phyloP scores from a whole-genome alignment of 192 early-diverging fungal genomes.

The Mortierella alpina region DNA sequence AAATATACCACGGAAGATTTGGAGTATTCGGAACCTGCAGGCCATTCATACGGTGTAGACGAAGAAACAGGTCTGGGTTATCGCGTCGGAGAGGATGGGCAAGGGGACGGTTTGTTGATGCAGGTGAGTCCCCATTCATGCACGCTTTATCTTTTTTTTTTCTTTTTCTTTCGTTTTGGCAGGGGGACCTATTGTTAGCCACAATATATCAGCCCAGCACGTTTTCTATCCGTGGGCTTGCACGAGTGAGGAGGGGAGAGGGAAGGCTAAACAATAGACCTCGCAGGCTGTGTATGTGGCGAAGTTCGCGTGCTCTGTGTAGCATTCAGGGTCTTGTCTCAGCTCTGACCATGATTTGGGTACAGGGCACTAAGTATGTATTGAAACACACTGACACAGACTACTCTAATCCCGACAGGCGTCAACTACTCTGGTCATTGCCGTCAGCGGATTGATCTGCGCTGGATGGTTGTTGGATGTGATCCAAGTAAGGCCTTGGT shows the following conservation, averaged over 20 bases:
- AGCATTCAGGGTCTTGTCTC: neutral
- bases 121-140: slow-evolving; percentile 28
- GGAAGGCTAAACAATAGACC: no score
- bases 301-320: no score
- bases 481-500: slow-evolving; percentile 60
- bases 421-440: slow-evolving; percentile 69
- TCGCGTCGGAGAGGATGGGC: neutral
- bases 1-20: slow-evolving; percentile 42
- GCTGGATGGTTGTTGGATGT: slow-evolving; percentile 78
- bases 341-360: neutral
- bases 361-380: neutral
- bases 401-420: slow-evolving; percentile 16
- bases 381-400: neutral
- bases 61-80: slow-evolving; percentile 19
- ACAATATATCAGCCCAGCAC: no score
- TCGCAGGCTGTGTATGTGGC: no score
- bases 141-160: neutral
- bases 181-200: neutral
- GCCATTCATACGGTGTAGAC: slow-evolving; percentile 6
- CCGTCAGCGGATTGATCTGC: slow-evolving; percentile 74
- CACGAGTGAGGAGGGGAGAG: no score
- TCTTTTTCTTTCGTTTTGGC: neutral
- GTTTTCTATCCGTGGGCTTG: no score
- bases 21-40: slow-evolving; percentile 34
- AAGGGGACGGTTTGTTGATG: slow-evolving; percentile 47